Conservation (phyloP, 257 asterid genomes). For the Verbascum thapsus region DNA sequence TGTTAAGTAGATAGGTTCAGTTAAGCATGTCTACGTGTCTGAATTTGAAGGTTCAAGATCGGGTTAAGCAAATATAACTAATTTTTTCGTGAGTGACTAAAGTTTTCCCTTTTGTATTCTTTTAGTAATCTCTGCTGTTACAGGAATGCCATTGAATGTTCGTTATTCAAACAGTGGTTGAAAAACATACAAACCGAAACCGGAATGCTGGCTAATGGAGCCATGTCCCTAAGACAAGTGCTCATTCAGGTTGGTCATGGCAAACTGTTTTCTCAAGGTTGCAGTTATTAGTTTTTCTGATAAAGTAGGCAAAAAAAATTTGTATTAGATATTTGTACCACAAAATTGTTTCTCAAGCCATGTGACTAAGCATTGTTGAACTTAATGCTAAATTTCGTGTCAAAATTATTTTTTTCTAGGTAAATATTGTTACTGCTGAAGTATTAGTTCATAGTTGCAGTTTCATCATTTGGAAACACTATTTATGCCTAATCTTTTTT, state of each 20-base stretch:
- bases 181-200: slow-evolving; percentile 65
- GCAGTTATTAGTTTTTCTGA: neutral
- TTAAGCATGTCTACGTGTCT: neutral
- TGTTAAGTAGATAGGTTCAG: neutral
- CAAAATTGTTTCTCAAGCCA: slow-evolving; percentile 4
- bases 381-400: too few relatives aligned
- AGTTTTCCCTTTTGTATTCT: neutral
- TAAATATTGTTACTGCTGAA: too few relatives aligned
- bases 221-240: slow-evolving; percentile 62
- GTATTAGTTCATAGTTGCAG: too few relatives aligned
- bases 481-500: neutral
- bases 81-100: neutral
- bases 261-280: slow-evolving; percentile 13
- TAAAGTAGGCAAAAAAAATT: slow-evolving; percentile 1
- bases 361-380: too few relatives aligned
- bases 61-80: neutral
- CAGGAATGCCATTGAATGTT: slow-evolving; percentile 85
- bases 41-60: slow-evolving; percentile 4
- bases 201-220: slow-evolving; percentile 72
- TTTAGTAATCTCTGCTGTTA: slow-evolving; percentile 30
- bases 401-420: too few relatives aligned
- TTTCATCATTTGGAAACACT: too few relatives aligned
- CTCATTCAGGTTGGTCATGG: slow-evolving; percentile 70
- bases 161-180: slow-evolving; percentile 83
- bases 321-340: neutral